A percentile compares a stretch with the other conserved stretches of the same genome.
Conservation (phyloP, 2,329 filamentous ascomycete species). For the Arthrobotrys sphaeroides region DNA sequence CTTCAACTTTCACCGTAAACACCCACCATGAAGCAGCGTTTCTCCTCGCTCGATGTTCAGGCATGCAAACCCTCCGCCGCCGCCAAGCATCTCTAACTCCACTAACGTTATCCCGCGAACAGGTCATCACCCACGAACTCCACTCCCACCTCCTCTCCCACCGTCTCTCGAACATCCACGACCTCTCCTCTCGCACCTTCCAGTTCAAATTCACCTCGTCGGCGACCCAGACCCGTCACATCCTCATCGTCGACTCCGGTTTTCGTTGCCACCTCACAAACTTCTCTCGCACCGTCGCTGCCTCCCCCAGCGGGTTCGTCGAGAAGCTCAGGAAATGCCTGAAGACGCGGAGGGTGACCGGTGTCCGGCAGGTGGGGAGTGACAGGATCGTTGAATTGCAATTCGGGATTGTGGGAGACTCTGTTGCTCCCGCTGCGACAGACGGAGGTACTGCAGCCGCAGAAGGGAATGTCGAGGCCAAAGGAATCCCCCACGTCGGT, state of each 20-base stretch:
- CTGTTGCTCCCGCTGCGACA: neutral
- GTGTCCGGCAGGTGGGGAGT: slow-evolving; percentile 84
- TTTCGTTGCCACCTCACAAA: slow-evolving; percentile 95
- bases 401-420: slow-evolving; percentile 69
- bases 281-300: slow-evolving; percentile 86
- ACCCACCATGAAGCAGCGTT: slow-evolving; percentile 76
- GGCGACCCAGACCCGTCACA: slow-evolving; percentile 83
- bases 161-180: slow-evolving; percentile 92
- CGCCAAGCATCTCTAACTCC: slow-evolving; percentile 14
- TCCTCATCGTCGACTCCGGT: slow-evolving; percentile 90
- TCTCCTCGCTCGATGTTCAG: slow-evolving; percentile 81
- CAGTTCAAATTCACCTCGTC: slow-evolving; percentile 82
- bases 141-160: slow-evolving; percentile 77
- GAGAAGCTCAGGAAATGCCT: slow-evolving; percentile 84
- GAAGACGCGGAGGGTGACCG: slow-evolving; percentile 84
- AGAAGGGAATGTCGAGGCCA: neutral
- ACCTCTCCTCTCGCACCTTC: slow-evolving; percentile 94
- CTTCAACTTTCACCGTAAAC: slow-evolving; percentile 47
- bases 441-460: neutral
- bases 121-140: slow-evolving; percentile 96
- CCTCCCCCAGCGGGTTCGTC: slow-evolving; percentile 85
- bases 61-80: slow-evolving; percentile 60
- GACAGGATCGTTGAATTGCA: slow-evolving; percentile 91
- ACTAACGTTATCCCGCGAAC: slow-evolving; percentile 19
- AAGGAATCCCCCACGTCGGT: slow-evolving; percentile 69